phyloP scores from a whole-genome alignment of 176 grass and related monocot species.

The Thinopyrum elongatum region DNA sequence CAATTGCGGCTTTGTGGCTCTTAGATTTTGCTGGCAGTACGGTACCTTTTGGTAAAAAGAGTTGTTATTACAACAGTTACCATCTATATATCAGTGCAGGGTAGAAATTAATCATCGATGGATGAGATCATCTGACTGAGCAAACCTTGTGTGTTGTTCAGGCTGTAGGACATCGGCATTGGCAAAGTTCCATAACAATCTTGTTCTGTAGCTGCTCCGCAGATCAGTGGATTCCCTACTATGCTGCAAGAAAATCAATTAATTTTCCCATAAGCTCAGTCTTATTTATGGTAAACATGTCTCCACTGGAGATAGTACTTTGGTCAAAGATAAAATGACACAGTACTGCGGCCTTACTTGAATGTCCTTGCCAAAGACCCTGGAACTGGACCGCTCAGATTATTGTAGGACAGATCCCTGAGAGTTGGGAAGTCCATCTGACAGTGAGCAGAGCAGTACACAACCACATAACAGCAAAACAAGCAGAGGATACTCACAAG shows the following conservation, averaged over 20 bases:
- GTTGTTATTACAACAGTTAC: constrained; percentile 6
- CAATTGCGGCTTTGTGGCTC: constrained; percentile 49
- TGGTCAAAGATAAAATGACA: constrained; percentile 26
- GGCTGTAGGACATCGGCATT: constrained; percentile 68
- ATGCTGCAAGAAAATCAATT: constrained; percentile 48
- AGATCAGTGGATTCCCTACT: constrained; percentile 93
- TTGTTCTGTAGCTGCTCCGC: constrained; percentile 46
- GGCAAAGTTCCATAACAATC: constrained; percentile 73
- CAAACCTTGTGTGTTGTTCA: constrained; percentile 74
- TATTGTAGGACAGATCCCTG: constrained; percentile 93
- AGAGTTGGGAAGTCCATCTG: constrained; percentile 10
- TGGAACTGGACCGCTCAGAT: constrained; percentile 69
- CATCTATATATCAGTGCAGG: background rate
- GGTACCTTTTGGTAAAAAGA: constrained; percentile 45
- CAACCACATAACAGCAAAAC: constrained; percentile 7
- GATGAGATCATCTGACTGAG: background rate
- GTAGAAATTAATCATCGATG: background rate
- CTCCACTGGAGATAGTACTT: background rate
- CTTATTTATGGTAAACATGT: background rate
- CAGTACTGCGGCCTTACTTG: constrained; percentile 55
- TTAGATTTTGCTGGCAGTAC: constrained; percentile 32
- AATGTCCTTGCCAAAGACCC: constrained; percentile 60
- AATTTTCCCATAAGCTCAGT: background rate
- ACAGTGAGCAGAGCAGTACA: constrained; percentile 16
- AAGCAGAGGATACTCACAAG: constrained; percentile 57